phyloP scores from a whole-genome alignment of 2,329 filamentous ascomycete species.

The Penicillium sp. region DNA sequence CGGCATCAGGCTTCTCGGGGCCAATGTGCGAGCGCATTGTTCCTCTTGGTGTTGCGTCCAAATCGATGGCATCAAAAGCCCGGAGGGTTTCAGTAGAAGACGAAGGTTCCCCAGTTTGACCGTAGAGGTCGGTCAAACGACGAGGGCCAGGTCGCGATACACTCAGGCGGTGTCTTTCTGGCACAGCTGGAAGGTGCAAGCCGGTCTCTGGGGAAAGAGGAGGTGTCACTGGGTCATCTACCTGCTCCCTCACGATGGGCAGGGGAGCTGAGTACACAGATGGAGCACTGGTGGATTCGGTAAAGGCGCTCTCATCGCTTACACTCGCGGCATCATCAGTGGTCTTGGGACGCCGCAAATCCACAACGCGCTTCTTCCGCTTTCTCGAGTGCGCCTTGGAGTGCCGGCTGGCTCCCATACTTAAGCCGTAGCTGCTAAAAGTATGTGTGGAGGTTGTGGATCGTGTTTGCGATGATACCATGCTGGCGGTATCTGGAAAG shows the following conservation, averaged over 20 bases:
- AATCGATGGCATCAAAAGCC: constrained; percentile 28
- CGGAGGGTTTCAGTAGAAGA: constrained; percentile 32
- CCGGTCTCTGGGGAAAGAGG: constrained; percentile 52
- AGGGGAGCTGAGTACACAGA: constrained; percentile 58
- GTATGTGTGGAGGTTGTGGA: constrained; percentile 40
- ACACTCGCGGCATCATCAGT: constrained; percentile 47
- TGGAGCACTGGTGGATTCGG: constrained; percentile 50
- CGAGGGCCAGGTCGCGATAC: constrained; percentile 31
- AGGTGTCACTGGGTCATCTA: constrained; percentile 60
- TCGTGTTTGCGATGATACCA: constrained; percentile 69
- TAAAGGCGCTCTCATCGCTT: constrained; percentile 48
- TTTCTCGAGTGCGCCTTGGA: constrained; percentile 50
- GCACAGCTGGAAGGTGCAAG: constrained; percentile 38
- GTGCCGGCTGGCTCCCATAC: constrained; percentile 47
- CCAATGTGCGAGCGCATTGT: constrained; percentile 27
- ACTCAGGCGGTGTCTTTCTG: constrained; percentile 39
- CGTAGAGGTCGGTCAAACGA: constrained; percentile 28
- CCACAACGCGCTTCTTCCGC: constrained; percentile 56
- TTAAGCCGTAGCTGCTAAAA: constrained; percentile 47
- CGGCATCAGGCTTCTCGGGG: constrained; percentile 36
- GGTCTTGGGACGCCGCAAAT: constrained; percentile 48
- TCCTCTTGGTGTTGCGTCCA: constrained; percentile 42
- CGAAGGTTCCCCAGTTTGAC: constrained; percentile 31
- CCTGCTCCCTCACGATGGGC: constrained; percentile 64
- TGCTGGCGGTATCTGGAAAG: constrained; percentile 72